Base-by-base conservation (phyloP, 1,139 yeast genomes). In the Pichia sp. region DNA sequence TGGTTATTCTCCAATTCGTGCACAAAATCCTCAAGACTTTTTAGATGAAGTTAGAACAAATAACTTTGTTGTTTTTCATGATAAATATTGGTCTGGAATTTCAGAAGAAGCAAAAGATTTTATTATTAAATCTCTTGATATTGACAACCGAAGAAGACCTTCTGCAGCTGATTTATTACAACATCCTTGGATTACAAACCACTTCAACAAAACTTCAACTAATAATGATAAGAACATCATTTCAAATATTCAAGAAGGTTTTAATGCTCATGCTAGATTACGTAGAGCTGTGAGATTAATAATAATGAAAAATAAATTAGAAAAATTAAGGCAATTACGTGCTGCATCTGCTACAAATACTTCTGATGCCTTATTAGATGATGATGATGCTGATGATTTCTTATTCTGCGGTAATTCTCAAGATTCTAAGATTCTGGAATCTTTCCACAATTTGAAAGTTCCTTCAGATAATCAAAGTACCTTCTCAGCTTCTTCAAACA, bases 1-100 rank as follows among this genome's bases (percentile, higher is more conserved):
- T 55, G 98, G 98, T 1, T 88, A 88, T 61, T 82, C 95, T 8
- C 96, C 97, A 4, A 88, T 89, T 64, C 68, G 89, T 38, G 78
- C 95, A 1, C 96, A 89, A 56, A 82, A 77, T 44, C 87, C 84
- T 4, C 75, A 73, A 41, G 95, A 85, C 49, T 89, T 89, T 57
- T 64, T 89, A 38, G 74, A 73, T 38, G 97, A 89, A 60, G 94
- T 87, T 38, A 65, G 69, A 48, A 64, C 72, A 49, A 77, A 81
- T 49, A 69, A 76, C 48, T 87, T 83, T 6, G 91, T 88, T 25
- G 75, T 80, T 2, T 91, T 91, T 68, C 95, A 88, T 59, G 79
- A 79, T 29, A 85, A 80, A 51, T 87, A 88, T 64, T 91, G 97
- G 97, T 72, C 72, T 49, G 74, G 77, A 47, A 82, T 77, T 56